phyloP scores from a whole-genome alignment of 345 rosid species.

The Bretschneidera sinensis region DNA sequence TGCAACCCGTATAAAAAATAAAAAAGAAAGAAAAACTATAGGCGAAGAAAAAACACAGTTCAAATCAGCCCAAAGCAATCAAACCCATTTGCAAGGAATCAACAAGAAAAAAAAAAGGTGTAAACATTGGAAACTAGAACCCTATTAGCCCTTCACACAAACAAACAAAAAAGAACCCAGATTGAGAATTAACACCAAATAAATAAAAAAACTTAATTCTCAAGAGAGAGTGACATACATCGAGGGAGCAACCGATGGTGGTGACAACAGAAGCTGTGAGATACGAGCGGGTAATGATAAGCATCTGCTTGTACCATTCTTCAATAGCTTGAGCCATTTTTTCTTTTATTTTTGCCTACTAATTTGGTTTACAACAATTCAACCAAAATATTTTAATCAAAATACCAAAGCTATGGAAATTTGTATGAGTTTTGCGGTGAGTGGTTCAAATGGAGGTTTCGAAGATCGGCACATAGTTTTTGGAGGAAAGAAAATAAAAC shows the following conservation, averaged over 20 bases:
- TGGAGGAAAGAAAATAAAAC: too few species aligned
- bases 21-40: too few species aligned
- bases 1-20: too few species aligned
- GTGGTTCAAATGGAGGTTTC: neutral
- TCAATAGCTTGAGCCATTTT: conserved; percentile 96
- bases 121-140: neutral
- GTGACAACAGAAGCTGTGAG: conserved; percentile 90
- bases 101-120: neutral
- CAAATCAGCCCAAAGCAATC: conserved; percentile 17
- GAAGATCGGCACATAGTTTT: neutral
- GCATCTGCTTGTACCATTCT: conserved; percentile 99
- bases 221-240: conserved; percentile 37
- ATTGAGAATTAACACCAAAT: neutral
- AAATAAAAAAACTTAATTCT: neutral
- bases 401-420: neutral
- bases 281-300: conserved; percentile 90
- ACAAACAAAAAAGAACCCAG: neutral
- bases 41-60: conserved; percentile 14
- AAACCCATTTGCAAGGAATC: conserved; percentile 7
- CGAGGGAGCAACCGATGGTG: conserved; percentile 96
- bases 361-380: neutral
- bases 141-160: neutral
- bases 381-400: too few species aligned
- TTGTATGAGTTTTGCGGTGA: neutral
- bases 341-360: too few species aligned